Percentiles rank a stretch among this genome's conserved stretches.
These are phyloP conservation scores for Melampsora abietis-canadensis DNA, from an alignment of 1,284 basidiomycete species.

Conservation along the genomic window DNA sequence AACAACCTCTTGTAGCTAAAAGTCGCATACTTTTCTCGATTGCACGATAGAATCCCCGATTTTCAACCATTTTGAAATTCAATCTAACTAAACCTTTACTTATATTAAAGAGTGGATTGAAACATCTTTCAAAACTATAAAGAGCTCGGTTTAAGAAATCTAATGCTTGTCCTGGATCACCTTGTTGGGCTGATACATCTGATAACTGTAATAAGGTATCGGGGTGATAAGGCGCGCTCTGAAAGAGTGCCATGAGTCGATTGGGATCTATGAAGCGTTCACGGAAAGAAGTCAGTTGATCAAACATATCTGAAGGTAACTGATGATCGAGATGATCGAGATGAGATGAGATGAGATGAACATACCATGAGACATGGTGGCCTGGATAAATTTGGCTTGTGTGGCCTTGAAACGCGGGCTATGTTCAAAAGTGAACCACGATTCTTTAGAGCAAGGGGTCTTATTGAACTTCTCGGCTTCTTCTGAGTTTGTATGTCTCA, in stretches of 20 bases:
- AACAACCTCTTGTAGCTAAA: conserved; percentile 76
- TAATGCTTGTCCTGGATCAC: conserved; percentile 62
- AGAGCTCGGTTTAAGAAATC: conserved; percentile 81
- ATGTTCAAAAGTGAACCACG: conserved; percentile 38
- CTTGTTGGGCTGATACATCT: conserved; percentile 52
- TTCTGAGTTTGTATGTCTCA: neutral
- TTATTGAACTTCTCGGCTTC: neutral
- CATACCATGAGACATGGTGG: conserved; percentile 28
- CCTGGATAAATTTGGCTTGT: conserved; percentile 26
- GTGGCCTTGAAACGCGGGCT: conserved; percentile 20
- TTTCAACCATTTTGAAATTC: conserved; percentile 79
- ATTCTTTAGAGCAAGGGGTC: neutral
- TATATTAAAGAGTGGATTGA: conserved; percentile 77
- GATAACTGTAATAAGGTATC: conserved; percentile 85
- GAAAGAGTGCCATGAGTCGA: conserved; percentile 56
- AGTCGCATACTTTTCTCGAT: conserved; percentile 47
- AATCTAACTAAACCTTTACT: conserved; percentile 72
- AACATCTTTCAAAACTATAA: conserved; percentile 81
- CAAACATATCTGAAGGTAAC: neutral
- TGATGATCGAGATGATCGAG: no score
- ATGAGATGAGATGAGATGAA: neutral
- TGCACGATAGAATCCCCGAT: conserved; percentile 72
- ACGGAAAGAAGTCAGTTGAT: neutral
- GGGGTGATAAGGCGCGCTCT: conserved; percentile 69
- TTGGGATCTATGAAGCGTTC: conserved; percentile 52